phyloP scores from a whole-genome alignment of 2,329 filamentous ascomycete genomes.

The Botrytis byssoidea region DNA sequence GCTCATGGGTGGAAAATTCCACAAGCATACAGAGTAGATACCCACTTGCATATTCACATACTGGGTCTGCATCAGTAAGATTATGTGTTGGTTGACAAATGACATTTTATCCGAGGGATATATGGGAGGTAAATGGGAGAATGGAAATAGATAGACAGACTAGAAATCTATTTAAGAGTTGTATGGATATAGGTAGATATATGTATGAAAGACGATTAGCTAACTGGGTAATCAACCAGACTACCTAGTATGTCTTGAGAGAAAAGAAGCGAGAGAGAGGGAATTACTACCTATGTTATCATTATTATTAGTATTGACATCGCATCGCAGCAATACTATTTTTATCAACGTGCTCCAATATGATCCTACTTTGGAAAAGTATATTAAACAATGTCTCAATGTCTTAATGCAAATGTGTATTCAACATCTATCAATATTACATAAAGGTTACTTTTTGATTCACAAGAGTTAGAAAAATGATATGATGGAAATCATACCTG shows the following conservation, averaged over 20 bases:
- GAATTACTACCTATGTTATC: background rate
- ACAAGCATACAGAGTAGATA: background rate
- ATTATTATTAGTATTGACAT: background rate
- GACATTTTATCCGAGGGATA: background rate
- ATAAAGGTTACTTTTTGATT: background rate
- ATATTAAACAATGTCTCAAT: slow-evolving; percentile 1
- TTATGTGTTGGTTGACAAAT: background rate
- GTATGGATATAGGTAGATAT: background rate
- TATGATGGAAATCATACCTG: background rate
- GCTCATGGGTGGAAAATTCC: background rate
- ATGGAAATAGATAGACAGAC: background rate
- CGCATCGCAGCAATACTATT: background rate
- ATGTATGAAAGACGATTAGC: background rate
- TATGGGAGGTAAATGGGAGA: background rate
- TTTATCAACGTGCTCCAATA: background rate
- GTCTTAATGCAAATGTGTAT: background rate
- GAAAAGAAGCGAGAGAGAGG: background rate
- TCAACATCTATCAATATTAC: background rate
- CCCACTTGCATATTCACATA: background rate
- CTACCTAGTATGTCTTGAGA: background rate
- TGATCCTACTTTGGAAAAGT: background rate
- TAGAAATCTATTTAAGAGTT: background rate
- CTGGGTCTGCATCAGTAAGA: background rate
- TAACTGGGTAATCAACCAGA: background rate
- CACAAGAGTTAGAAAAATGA: background rate